phyloP scores from a whole-genome alignment of 2,329 filamentous ascomycete genomes.

The Fusarium sp. region DNA sequence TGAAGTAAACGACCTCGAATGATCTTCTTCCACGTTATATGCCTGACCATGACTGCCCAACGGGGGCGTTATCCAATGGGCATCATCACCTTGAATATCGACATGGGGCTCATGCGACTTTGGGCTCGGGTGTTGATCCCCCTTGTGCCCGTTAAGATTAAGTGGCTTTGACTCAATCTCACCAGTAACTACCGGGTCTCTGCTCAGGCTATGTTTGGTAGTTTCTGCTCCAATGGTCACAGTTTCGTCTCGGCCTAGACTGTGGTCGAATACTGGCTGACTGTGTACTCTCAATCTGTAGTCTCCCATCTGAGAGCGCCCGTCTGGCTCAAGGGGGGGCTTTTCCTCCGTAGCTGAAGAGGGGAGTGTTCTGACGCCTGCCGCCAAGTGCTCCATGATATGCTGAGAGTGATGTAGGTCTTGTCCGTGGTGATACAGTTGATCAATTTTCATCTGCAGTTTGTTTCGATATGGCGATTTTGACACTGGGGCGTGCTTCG shows the following conservation, averaged over 20 bases:
- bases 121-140: slow-evolving; percentile 34
- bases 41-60: slow-evolving; percentile 24
- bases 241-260: slow-evolving; percentile 29
- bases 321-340: slow-evolving; percentile 11
- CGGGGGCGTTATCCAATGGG: slow-evolving; percentile 21
- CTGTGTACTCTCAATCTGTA: not conserved
- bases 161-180: slow-evolving; percentile 22
- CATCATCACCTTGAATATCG: slow-evolving; percentile 35
- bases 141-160: slow-evolving; percentile 15
- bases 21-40: slow-evolving; percentile 2
- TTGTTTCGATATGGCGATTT: slow-evolving; percentile 18
- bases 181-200: slow-evolving; percentile 21
- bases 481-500: not conserved
- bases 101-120: slow-evolving; percentile 36
- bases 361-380: slow-evolving; percentile 27
- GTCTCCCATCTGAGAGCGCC: not conserved
- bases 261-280: slow-evolving; percentile 19
- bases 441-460: slow-evolving; percentile 48
- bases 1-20: not conserved
- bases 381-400: slow-evolving; percentile 52
- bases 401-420: slow-evolving; percentile 53
- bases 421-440: slow-evolving; percentile 51
- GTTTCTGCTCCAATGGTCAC: slow-evolving; percentile 10
- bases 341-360: slow-evolving; percentile 8
- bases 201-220: slow-evolving; percentile 26